Conservation (phyloP, 2,329 filamentous ascomycete genomes). For the Aureobasidium sp. region DNA sequence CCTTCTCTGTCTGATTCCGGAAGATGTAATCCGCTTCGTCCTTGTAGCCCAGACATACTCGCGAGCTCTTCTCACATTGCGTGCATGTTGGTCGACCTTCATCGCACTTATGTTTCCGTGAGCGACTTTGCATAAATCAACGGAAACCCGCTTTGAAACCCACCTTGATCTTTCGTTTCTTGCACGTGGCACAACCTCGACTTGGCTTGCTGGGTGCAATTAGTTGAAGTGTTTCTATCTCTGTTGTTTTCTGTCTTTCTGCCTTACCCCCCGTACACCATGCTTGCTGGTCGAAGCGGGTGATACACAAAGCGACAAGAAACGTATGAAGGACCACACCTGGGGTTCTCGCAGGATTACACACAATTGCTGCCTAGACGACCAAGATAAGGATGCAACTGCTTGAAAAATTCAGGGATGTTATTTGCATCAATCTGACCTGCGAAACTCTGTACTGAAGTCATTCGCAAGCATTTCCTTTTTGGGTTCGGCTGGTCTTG, state of each 20-base stretch:
- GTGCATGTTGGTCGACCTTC: slow-evolving; percentile 60
- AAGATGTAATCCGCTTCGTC: slow-evolving; percentile 68
- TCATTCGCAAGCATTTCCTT: slow-evolving; percentile 3
- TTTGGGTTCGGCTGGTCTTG: neutral
- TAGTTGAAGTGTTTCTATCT: neutral
- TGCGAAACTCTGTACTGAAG: neutral
- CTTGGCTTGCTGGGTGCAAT: slow-evolving; percentile 24
- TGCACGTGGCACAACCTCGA: slow-evolving; percentile 65
- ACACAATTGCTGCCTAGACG: neutral
- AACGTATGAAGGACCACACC: neutral
- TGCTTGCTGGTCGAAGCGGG: slow-evolving; percentile 2
- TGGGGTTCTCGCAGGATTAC: neutral
- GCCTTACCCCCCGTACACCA: slow-evolving; percentile 14
- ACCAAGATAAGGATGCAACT: neutral
- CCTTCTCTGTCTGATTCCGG: slow-evolving; percentile 61
- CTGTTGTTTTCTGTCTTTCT: neutral
- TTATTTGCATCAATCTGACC: neutral
- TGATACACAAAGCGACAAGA: slow-evolving; percentile 1
- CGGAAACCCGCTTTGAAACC: neutral
- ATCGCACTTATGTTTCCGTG: slow-evolving; percentile 52
- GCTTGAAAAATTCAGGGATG: neutral
- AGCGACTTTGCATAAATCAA: neutral
- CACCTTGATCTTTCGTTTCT: slow-evolving; percentile 67
- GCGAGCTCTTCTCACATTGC: slow-evolving; percentile 57
- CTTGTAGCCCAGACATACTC: slow-evolving; percentile 60